Conservation (phyloP, 2,329 filamentous ascomycete species). For the Fusarium sp. region DNA sequence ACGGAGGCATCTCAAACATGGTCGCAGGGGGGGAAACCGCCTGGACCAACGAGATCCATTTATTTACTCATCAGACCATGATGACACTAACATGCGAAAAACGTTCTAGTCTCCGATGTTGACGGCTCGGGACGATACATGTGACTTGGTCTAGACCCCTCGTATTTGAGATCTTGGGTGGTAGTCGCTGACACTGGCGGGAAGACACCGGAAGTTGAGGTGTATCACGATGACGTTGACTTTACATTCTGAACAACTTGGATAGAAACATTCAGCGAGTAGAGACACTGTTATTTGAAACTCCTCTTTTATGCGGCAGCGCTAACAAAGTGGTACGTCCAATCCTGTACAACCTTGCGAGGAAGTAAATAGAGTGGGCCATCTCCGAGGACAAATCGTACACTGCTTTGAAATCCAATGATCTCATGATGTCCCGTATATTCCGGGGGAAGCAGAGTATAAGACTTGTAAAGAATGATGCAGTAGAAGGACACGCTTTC, state of each 20-base stretch:
- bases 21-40: neutral
- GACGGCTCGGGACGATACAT: neutral
- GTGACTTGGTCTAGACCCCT: neutral
- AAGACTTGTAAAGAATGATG: neutral
- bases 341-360: neutral
- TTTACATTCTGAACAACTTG: neutral
- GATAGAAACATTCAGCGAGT: neutral
- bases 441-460: neutral
- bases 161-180: neutral
- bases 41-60: neutral
- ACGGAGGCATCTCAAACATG: neutral
- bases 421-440: conserved; percentile 12
- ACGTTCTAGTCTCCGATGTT: neutral
- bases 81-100: neutral
- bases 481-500: neutral
- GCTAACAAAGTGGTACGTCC: neutral
- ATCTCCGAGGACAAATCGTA: neutral
- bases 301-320: neutral
- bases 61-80: neutral
- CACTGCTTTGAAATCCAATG: conserved; percentile 22
- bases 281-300: conserved; percentile 11
- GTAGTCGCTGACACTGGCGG: neutral
- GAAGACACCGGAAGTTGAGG: neutral
- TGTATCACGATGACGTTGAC: neutral
- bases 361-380: neutral